Conservation (phyloP, 2,329 filamentous ascomycete genomes). For the Escovopsis sp. region DNA sequence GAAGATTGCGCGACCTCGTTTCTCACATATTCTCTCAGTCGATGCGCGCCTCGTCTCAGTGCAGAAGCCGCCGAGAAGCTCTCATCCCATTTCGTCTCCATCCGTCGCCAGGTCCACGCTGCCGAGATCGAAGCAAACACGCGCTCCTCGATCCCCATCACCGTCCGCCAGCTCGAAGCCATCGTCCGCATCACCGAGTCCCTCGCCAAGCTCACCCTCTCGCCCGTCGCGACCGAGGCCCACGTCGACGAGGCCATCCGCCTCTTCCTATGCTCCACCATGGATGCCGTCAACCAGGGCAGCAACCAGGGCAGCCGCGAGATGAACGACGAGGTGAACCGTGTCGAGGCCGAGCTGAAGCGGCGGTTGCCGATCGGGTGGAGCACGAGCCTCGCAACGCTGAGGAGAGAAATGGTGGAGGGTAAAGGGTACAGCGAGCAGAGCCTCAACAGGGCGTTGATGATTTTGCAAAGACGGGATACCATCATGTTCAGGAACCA, state of each 20-base stretch:
- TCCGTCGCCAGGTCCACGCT: conserved; percentile 84
- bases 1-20: too few species aligned
- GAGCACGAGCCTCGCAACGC: conserved; percentile 77
- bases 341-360: conserved; percentile 79
- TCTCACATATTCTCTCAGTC: conserved; percentile 30
- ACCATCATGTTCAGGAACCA: conserved; percentile 72
- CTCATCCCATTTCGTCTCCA: conserved; percentile 92
- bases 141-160: conserved; percentile 91
- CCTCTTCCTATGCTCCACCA: conserved; percentile 88
- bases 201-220: conserved; percentile 78
- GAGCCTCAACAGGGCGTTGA: conserved; percentile 67
- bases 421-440: conserved; percentile 82
- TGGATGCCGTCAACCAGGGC: conserved; percentile 93
- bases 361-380: conserved; percentile 84
- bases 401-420: conserved; percentile 84
- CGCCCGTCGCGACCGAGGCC: conserved; percentile 70
- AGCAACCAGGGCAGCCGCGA: conserved; percentile 73
- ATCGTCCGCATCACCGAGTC: conserved; percentile 96
- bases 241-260: conserved; percentile 97
- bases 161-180: conserved; percentile 89
- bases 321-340: conserved; percentile 75
- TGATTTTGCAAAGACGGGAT: conserved; percentile 76
- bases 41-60: conserved; percentile 82
- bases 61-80: conserved; percentile 89
- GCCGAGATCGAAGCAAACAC: conserved; percentile 81